Base-by-base conservation (phyloP, 345 rosid species). In the Stellera chamaejasme region DNA sequence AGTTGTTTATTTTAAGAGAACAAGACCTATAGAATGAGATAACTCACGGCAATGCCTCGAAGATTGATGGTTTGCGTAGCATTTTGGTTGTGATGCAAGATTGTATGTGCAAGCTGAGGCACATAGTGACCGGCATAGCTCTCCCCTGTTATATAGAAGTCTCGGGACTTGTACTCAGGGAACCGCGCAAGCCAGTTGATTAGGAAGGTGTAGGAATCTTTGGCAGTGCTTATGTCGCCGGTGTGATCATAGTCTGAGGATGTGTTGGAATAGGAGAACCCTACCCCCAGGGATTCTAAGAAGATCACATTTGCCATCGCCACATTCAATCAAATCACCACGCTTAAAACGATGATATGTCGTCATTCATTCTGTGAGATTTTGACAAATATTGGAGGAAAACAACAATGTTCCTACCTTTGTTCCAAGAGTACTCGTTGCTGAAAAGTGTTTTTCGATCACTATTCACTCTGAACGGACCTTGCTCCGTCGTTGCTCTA, bases 211-310 rank as follows among this genome's bases (percentile, higher is more conserved):
- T 74, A 62, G 45, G 70, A 46, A 55, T 76, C 84, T 3, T 61
- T 39, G 0, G 75, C 79, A 13, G 81, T 73, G 41, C 48, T 71
- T 4, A 32, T 67, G 60, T 79, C 81, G 0, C 76, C 77, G 11
- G 52, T 25, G 12, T 46, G 56, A 5, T 8, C n/a, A 12, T 69
- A 73, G 60, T 79, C 81, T 79, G 75, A 60, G 28, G 71, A 19
- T 1, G 62, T 66, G 46, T 76, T 79, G 1, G 84, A 76, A 67
- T 74, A 76, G 0, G 84, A 76, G 46, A 79, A 79, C 50, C 81
- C 81, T 0, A 79, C 79, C 7, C 77, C 81, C 0, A 81, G 81
- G 15, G 84, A 71, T 46, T 79, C 84, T 62, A 79, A 52, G 69
- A 76, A 79, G 43, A 79, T 59, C 42, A 79, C 60, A 52, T 79